Conservation (phyloP, 257 asterid species). For the Salvia rosmarinus region DNA sequence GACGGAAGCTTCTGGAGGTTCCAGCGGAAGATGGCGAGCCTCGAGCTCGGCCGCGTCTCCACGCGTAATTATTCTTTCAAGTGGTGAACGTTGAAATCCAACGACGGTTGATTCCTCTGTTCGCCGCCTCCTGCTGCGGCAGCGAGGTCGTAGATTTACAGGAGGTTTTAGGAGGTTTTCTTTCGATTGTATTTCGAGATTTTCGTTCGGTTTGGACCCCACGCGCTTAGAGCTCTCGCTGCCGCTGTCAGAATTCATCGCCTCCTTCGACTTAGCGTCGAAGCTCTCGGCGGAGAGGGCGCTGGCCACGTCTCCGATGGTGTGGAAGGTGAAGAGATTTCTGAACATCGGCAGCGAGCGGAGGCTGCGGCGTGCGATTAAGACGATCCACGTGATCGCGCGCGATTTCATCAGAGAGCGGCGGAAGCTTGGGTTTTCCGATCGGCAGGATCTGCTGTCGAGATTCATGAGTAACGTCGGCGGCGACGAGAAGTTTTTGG, state of each 20-base stretch:
- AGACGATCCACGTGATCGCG: slow-evolving; percentile 30
- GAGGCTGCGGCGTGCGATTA: slow-evolving; percentile 31
- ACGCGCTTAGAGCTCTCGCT: slow-evolving; percentile 33
- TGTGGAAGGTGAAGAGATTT: slow-evolving; percentile 44
- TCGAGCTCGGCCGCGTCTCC: slow-evolving; percentile 47
- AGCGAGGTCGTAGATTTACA: slow-evolving; percentile 37
- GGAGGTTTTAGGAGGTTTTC: slow-evolving; percentile 43
- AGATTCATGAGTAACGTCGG: slow-evolving; percentile 40
- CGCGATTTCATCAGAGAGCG: slow-evolving; percentile 39
- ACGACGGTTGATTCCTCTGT: slow-evolving; percentile 32
- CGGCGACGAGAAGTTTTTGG: slow-evolving; percentile 38
- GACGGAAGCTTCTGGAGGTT: slow-evolving; percentile 61
- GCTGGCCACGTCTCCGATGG: slow-evolving; percentile 35
- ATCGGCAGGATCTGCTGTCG: slow-evolving; percentile 43
- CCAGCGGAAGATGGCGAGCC: slow-evolving; percentile 54
- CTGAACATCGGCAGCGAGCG: slow-evolving; percentile 40
- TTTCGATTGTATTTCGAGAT: slow-evolving; percentile 42
- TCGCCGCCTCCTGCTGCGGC: slow-evolving; percentile 17
- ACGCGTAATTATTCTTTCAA: slow-evolving; percentile 40
- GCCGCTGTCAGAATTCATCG: slow-evolving; percentile 39
- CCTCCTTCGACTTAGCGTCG: slow-evolving; percentile 45
- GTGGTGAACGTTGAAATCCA: slow-evolving; percentile 41
- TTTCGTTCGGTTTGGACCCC: slow-evolving; percentile 49
- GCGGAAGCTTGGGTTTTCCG: slow-evolving; percentile 30
- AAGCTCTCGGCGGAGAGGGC: slow-evolving; percentile 47